A percentile compares a stretch with the other conserved stretches of the same genome.
phyloP scores from a whole-genome alignment of 2,329 filamentous ascomycete genomes.

The Fusarium fujikuroi region DNA sequence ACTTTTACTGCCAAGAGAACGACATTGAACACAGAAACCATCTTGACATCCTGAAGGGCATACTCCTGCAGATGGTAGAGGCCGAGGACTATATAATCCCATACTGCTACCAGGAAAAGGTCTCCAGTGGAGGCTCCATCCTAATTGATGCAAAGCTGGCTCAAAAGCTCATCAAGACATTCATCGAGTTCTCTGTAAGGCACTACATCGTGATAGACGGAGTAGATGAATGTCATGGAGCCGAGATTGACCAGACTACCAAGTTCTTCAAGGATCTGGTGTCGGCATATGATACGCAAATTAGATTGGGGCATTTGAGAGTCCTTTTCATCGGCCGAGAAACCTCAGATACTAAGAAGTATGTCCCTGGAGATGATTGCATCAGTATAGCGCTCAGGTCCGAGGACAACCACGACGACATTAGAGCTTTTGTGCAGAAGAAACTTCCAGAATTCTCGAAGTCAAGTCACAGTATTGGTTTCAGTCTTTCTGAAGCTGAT shows the following conservation, averaged over 20 bases:
- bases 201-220: conserved; percentile 14
- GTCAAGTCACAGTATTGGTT: rapidly evolving
- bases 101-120: background rate
- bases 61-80: conserved; percentile 4
- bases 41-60: background rate
- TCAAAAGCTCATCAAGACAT: background rate
- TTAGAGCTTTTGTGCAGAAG: background rate
- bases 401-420: background rate
- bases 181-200: background rate
- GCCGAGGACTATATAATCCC: background rate
- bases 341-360: background rate
- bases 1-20: conserved; percentile 12
- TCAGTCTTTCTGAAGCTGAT: background rate
- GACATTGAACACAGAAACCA: background rate
- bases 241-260: background rate
- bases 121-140: background rate
- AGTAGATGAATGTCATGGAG: background rate
- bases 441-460: background rate
- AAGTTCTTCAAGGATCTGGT: background rate
- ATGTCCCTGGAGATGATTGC: background rate
- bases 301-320: background rate
- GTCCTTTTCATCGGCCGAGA: conserved; percentile 8
- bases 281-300: background rate
- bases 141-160: background rate
- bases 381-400: background rate